Conservation (phyloP, 495 filamentous ascomycete genomes). For the Pseudoneurospora amorphoporcata region DNA sequence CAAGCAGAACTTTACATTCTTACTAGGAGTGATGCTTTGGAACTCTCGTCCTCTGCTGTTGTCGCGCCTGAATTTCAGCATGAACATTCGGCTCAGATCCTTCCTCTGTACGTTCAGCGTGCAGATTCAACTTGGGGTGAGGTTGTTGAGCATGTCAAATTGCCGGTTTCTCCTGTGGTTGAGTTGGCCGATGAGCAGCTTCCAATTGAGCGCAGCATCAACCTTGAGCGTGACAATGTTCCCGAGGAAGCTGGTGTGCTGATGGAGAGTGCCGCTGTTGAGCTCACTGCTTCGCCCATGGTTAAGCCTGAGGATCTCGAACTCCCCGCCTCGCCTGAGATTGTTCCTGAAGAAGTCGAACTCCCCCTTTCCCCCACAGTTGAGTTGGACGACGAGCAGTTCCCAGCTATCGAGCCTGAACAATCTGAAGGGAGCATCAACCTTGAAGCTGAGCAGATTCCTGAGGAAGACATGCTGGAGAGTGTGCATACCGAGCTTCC, state of each 20-base stretch:
- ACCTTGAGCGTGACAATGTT: not conserved
- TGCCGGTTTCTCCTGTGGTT: too few relatives aligned
- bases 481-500: not conserved
- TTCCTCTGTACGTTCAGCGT: not conserved
- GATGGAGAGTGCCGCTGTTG: not conserved
- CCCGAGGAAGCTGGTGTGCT: not conserved
- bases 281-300: not conserved
- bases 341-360: not conserved
- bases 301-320: not conserved
- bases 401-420: too few relatives aligned
- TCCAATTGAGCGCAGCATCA: too few relatives aligned
- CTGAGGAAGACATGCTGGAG: too few relatives aligned
- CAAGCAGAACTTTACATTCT: too few relatives aligned
- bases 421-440: too few relatives aligned
- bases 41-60: too few relatives aligned
- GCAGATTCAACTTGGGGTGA: not conserved
- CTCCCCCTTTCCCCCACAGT: not conserved
- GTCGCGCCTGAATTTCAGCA: not conserved
- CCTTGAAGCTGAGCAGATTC: too few relatives aligned
- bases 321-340: not conserved
- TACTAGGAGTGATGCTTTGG: too few relatives aligned
- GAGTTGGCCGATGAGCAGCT: too few relatives aligned
- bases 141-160: not conserved
- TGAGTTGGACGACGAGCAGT: too few relatives aligned
- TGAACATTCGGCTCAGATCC: not conserved